Base-by-base conservation (phyloP, 1,284 basidiomycete species). In the Puccinia novopanici region DNA sequence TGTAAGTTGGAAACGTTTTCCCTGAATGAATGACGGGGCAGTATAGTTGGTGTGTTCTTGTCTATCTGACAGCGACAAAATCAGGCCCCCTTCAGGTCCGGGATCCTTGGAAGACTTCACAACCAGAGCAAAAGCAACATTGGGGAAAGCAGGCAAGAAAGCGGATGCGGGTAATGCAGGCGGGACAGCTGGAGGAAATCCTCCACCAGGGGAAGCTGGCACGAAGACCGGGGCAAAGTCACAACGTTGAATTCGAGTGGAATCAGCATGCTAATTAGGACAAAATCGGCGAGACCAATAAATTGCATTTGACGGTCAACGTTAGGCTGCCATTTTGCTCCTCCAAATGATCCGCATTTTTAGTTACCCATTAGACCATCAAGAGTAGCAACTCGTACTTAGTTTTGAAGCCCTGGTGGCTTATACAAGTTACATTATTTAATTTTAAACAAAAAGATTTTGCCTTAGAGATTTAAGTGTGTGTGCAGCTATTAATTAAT, bases 41-140 rank as follows among this genome's bases (percentile, higher is more conserved):
- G n/a, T 34, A 10, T 63, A 37, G 4, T 34, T 34, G 34, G 34
- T 17, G 22, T n/a, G 19, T 40, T 40, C 40, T 37, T 40, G 5
- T 34, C 30, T 61, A 37, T 10, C 15, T 37, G 40, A 63, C 61
- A 2, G 37, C 37, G 19, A 40, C 22, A 5, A 22, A 40, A 63
- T 63, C 12, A 63, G 61, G n/a, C 61, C 61, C n/a, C 37, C 37
- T 42, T 63, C 61, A 40, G 61, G 61, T 42, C 61, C 61, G 22
- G 61, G 61, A n/a, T 63, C 61, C 19, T 19, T 63, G 19, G 61
- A 63, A 22, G 61, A 63, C 22, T 63, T 63, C 61, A 22, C 1
- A 17, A 9, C 5, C 22, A 63, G 15, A 63, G 61, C 61, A n/a
- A 63, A 63, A 63, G 34, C 61, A 8, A 63, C 61, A 6, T 8